Percentiles rank a stretch among this genome's conserved stretches.
Evolutionary conservation across 2,329 filamentous ascomycete genomes (phyloP).

Genomic region (Xylaria sp.): DNA sequence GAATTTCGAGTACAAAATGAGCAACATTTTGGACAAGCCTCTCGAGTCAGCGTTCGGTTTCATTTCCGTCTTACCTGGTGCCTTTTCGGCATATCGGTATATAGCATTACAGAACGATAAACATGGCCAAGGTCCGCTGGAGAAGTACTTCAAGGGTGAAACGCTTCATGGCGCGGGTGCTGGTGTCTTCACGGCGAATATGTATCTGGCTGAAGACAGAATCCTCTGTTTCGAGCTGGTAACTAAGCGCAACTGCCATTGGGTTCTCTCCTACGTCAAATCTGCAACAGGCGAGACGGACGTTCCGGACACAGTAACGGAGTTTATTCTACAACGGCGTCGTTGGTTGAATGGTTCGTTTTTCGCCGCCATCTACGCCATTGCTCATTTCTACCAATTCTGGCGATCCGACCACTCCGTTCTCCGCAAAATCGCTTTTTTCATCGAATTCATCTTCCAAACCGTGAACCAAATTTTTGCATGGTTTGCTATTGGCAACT

Average conservation of each 20-base stretch:
- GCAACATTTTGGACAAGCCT: conserved; percentile 97
- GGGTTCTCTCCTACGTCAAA: conserved; percentile 98
- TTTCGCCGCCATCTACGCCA: conserved; percentile 95
- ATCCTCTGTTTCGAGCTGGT: conserved; percentile 98
- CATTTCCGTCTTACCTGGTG: conserved; percentile 95
- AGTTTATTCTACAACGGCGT: conserved; percentile 93
- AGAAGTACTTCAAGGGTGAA: conserved; percentile 99
- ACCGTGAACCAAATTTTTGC: conserved; percentile 97
- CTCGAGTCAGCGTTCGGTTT: conserved; percentile 98
- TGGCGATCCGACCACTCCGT: conserved; percentile 92
- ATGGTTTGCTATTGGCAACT: conserved; percentile 98
- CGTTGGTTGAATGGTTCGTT: conserved; percentile 98
- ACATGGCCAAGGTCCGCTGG: conserved; percentile 92
- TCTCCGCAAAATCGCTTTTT: conserved; percentile 86
- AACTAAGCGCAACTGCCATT: conserved; percentile 95
- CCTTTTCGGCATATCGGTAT: conserved; percentile 93
- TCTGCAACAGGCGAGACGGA: conserved; percentile 97
- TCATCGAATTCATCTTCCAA: conserved; percentile 94
- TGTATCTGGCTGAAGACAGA: conserved; percentile 91
- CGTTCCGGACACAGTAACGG: conserved; percentile 92
- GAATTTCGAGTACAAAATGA: conserved; percentile 99
- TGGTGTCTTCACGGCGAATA: conserved; percentile 97
- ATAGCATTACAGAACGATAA: conserved; percentile 96
- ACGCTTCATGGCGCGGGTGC: conserved; percentile 95
- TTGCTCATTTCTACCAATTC: conserved; percentile 95